These are phyloP conservation scores for Glycine soja DNA, from an alignment of 306 rosid genomes.

Conservation along the genomic window DNA sequence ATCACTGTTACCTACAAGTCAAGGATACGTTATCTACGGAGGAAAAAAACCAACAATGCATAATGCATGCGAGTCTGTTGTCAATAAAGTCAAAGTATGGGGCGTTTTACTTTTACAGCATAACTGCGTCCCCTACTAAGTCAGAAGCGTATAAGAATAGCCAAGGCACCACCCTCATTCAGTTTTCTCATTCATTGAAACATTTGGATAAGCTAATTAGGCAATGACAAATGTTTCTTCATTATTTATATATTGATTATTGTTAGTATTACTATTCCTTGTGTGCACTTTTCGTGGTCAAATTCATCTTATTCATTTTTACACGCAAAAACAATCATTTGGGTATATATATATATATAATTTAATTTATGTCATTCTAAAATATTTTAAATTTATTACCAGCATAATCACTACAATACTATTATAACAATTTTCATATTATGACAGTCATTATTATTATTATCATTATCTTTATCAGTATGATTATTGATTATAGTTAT, in stretches of 20 bases:
- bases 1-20: slow-evolving; percentile 8
- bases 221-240: background rate
- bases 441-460: no score
- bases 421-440: no score
- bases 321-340: slow-evolving; percentile 40
- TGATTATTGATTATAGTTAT: no score
- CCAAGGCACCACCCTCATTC: background rate
- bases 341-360: no score
- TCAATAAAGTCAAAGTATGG: slow-evolving; percentile 6
- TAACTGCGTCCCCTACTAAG: background rate
- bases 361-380: no score
- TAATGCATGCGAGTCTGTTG: background rate
- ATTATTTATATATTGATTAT: background rate
- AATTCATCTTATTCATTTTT: slow-evolving; percentile 16
- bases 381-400: no score
- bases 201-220: background rate
- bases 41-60: slow-evolving; percentile 10
- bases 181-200: background rate
- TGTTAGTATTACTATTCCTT: background rate
- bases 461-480: no score
- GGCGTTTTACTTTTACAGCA: slow-evolving; percentile 18
- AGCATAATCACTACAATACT: no score
- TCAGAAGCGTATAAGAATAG: slow-evolving; percentile 8
- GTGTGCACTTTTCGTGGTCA: slow-evolving; percentile 13
- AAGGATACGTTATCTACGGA: background rate